Evolutionary conservation across 257 asterid genomes (phyloP), one percentile per base, ranked within the genome.

Genomic region (Paraleonurus japonicus): DNA sequence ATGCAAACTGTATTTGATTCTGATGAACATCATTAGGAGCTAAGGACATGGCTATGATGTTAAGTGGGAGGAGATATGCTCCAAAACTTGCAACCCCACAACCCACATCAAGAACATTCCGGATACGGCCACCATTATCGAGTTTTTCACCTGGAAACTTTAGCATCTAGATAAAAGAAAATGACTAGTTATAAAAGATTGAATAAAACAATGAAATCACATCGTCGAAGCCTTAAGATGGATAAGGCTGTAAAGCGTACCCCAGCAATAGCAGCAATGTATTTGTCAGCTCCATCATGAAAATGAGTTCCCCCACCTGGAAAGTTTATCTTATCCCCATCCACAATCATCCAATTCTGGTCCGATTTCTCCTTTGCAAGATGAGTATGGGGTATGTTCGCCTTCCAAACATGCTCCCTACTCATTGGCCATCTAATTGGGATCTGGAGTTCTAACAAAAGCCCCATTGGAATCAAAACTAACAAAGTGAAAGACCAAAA

Each of bases 251-350:
- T 65, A 47, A 24, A 70, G 28, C 84, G 60, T 78, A 93, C 97
- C 96, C 90, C 91, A 23, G 98, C 97, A 66, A 93, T 85, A 16
- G 97, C 90, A 0, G 86, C 81, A 48, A 94, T 91, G 82, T 94
- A 94, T 69, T 81, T 94, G 78, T 87, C 95, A 8, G 96, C 99
- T 35, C 97, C 99, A 24, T 85, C 37, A 75, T 86, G 96, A 73
- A 91, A 94, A 86, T 94, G 99, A 69, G 98, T 93, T 67, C 98
- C 98, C 6, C 98, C 98, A 7, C 98, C 97, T 2, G 98, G 98
- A 75, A 93, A 93, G 79, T 85, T 86, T 27, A 93, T 90, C 73
- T 82, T 93, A 50, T 93, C 95, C 53, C 98, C 95, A 20, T 89
- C 95, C 58, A 93, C 98, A 70, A 90, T 66, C 98, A 93, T 93